Base-by-base conservation (phyloP, 2,329 filamentous ascomycete genomes). In the Hypomyces perniciosus region DNA sequence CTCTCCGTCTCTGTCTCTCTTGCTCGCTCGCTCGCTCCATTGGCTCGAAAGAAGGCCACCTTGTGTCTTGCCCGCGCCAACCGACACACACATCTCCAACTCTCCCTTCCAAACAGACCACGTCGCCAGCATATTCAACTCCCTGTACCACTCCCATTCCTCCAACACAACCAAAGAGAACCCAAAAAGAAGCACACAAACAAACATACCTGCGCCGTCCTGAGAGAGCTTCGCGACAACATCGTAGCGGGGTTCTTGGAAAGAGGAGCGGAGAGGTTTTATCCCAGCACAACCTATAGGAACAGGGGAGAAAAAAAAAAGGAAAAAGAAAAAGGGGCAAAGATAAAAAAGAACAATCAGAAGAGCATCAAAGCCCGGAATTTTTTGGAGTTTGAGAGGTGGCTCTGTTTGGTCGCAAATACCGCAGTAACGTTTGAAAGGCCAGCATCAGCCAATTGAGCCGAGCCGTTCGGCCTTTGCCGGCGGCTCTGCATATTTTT, bases 151-250 rank as follows among this genome's bases (percentile, higher is more conserved):
- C 34, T 42, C 34, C 40, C 38, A 44, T 29, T 26, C 41, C 8
- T 33, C 6, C 38, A 20, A 34, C 29, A 33, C 34, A 33, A 41
- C 40, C 30, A 50, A 26, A 51, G 46, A 54, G 26, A 48, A 40
- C 30, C n/a, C 9, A n/a, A 30, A n/a, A 30, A 50, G 46, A 46
- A 50, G 50, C 34, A 46, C 39, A 46, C 4, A 48, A 55, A 52
- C 7, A 27, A 39, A 72, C 74, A 59, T 75, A 82, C 79, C 78
- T 81, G 76, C 61, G 78, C 77, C 68, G 77, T 70, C 67, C 76
- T 68, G 59, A 74, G 60, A 64, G 79, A 77, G 70, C 74, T 76
- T 70, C 78, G 77, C 67, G 79, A 81, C 69, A 83, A 66, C 79
- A 83, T 83, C 58, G 62, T 77, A 37, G 52, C 34, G 47, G 42